Evolutionary conservation across 495 filamentous ascomycete genomes (phyloP), one percentile per base, ranked within the genome.

Genomic region (Stereocaulon alpinum): DNA sequence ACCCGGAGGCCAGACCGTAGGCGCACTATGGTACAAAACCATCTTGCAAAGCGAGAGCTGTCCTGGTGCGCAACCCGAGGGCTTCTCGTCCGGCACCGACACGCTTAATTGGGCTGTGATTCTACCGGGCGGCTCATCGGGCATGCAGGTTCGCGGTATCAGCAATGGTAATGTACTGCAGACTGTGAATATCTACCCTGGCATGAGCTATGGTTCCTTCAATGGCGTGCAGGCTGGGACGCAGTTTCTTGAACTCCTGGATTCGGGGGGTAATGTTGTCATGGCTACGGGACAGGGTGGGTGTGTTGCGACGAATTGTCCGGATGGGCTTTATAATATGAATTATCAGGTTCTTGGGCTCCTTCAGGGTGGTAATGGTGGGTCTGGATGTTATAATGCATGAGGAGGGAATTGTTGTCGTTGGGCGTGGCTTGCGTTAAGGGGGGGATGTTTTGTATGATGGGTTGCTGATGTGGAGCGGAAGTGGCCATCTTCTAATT

Each of bases 21-120:
- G 64, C 11, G 15, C 53, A 0, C 59, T 67, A 56, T 67, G 64
- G 64, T 67, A 67, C 51, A 51, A 64, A n/a, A 65, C 55, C 3
- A 43, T 64, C 40, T 34, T 62, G 20, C 60, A 61, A 18, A 47
- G 40, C 2, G 37, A 60, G n/a, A 42, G 48, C n/a, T 67, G 64
- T 27, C 34, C 55, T 12, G 51, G 34, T 6, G 29, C 40, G 0
- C 9, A 34, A 11, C 49, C 60, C 11, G 40, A 43, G 6, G 56
- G 49, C 32, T 63, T 41, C 29, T 14, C 34, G 4, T 29, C 40
- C 6, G 61, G 55, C 10, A 54, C 61, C 15, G 64, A 67, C 43
- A 42, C 56, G 15, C 56, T 65, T n/a, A 64, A 56, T 29, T 67
- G 57, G 56, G 64, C 64, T 0, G 20, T 62, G 30, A 24, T 65